These are phyloP conservation scores for Boletus vinaceobasis DNA, from an alignment of 768 basidiomycete species.

Conservation along the genomic window DNA sequence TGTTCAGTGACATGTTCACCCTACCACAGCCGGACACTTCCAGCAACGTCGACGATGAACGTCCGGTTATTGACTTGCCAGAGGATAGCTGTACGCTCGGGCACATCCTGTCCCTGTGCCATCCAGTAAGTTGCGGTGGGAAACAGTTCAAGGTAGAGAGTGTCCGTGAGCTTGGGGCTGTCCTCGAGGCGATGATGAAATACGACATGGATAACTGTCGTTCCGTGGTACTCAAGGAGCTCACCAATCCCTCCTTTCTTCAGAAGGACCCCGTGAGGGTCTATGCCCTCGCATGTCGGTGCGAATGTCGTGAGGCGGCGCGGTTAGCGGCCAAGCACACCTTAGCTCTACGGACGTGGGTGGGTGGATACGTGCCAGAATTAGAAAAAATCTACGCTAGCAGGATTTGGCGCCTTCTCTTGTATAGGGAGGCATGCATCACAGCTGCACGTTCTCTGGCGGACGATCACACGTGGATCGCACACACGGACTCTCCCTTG, in stretches of 20 bases:
- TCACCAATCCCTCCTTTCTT: slow-evolving; percentile 1
- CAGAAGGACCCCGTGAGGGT: not conserved
- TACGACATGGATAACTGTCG: slow-evolving; percentile 14
- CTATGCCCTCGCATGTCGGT: slow-evolving; percentile 14
- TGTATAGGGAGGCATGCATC: slow-evolving; percentile 8
- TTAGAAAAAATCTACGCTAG: slow-evolving; percentile 11
- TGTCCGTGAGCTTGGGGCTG: slow-evolving; percentile 1
- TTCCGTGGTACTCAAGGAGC: not conserved
- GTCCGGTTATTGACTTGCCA: slow-evolving; percentile 6
- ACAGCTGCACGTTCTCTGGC: not conserved
- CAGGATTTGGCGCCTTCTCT: slow-evolving; percentile 1
- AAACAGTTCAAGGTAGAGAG: not conserved
- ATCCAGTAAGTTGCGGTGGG: not conserved
- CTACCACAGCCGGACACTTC: slow-evolving; percentile 3
- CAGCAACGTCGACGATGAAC: not conserved
- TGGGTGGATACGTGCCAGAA: slow-evolving; percentile 1
- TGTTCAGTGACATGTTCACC: slow-evolving; percentile 15
- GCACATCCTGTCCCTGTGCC: slow-evolving; percentile 9
- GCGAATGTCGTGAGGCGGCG: not conserved
- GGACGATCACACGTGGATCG: slow-evolving; percentile 12
- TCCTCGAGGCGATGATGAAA: slow-evolving; percentile 12
- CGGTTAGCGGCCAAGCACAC: slow-evolving; percentile 9
- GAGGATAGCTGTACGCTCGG: slow-evolving; percentile 10
- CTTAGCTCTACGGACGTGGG: slow-evolving; percentile 2
- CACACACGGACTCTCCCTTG: not conserved